Base-by-base conservation (phyloP, 139 green algal genomes). In the Picochlorum sp. region DNA sequence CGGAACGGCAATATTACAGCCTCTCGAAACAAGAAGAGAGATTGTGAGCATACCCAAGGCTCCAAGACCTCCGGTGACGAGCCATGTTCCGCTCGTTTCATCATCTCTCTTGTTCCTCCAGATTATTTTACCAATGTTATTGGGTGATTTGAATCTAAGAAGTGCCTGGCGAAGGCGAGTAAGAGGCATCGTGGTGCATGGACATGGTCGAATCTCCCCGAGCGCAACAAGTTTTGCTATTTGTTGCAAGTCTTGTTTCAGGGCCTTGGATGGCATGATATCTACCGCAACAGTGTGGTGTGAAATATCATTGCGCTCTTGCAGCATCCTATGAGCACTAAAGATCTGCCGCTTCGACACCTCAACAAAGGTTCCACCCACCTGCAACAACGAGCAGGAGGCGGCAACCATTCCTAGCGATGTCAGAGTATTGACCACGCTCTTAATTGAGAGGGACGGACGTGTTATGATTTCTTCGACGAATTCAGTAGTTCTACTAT, bases 321-420 rank as follows among this genome's bases (percentile, higher is more conserved):
- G 71, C 13, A 60, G 49, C 7, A 86, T 65, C 8, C 82, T 68
- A 3, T 61, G 61, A 1, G 70, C 49, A 23, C 62, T 79, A 80
- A 82, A 94, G 49, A 95, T 88, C 74, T 90, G 87, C 24, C 87
- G 71, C 82, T 95, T 95, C 69, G 80, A 81, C 51, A 95, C 89
- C 71, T 95, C 88, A 37, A 89, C 74, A 54, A 90, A 73, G 0
- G 68, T 44, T 1, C 81, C 88, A 45, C 81, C 81, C 5, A 20
- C 26, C 30, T 49, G 58, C 32, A 93, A 58, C 8, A 58, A 41
- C 15, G 82, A 69, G 47, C 92, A 60, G 2, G 74, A 85, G 23
- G 77, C 85, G 9, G 76, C 74, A 45, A 95, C 80, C 81, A 95
- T 89, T 63, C 86, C 88, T 14, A 85, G 83, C 9, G 74, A 84